Percentiles rank a stretch among this genome's conserved stretches.
Conservation (phyloP, 2,329 filamentous ascomycete species). For the Fusarium ramigenum region DNA sequence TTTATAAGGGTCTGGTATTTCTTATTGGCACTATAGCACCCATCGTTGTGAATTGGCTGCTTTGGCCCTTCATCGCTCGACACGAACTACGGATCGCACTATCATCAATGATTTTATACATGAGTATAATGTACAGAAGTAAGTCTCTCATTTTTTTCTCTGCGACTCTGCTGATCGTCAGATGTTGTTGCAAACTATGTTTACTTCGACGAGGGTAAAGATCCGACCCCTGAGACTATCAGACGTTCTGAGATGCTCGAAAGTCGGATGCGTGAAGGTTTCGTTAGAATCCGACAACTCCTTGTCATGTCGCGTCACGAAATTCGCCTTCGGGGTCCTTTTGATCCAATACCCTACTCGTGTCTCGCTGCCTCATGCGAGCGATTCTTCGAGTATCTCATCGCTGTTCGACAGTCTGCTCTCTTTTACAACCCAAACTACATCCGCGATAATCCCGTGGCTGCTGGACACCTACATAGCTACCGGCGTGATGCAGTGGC, state of each 20-base stretch:
- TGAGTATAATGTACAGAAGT: slow-evolving; percentile 66
- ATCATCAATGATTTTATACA: slow-evolving; percentile 66
- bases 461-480: slow-evolving; percentile 58
- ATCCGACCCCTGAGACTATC: slow-evolving; percentile 62
- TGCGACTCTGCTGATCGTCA: slow-evolving; percentile 29
- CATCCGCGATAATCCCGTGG: slow-evolving; percentile 60
- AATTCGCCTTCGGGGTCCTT: slow-evolving; percentile 65
- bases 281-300: slow-evolving; percentile 65
- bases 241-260: slow-evolving; percentile 66
- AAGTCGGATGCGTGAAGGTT: slow-evolving; percentile 67
- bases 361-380: slow-evolving; percentile 65
- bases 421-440: slow-evolving; percentile 66
- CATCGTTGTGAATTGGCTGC: slow-evolving; percentile 65
- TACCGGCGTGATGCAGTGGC: slow-evolving; percentile 67
- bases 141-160: slow-evolving; percentile 7
- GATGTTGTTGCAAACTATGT: slow-evolving; percentile 65
- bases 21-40: slow-evolving; percentile 63
- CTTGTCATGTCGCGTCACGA: slow-evolving; percentile 67
- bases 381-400: slow-evolving; percentile 67
- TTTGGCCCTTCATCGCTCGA: slow-evolving; percentile 70
- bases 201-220: slow-evolving; percentile 64
- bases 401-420: slow-evolving; percentile 66
- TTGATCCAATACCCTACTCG: slow-evolving; percentile 65
- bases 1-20: slow-evolving; percentile 60
- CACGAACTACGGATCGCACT: slow-evolving; percentile 66